Evolutionary conservation across 495 filamentous ascomycete genomes (phyloP), one percentile per base, ranked within the genome.

Genomic region (Rostrohypoxylon terebratum): DNA sequence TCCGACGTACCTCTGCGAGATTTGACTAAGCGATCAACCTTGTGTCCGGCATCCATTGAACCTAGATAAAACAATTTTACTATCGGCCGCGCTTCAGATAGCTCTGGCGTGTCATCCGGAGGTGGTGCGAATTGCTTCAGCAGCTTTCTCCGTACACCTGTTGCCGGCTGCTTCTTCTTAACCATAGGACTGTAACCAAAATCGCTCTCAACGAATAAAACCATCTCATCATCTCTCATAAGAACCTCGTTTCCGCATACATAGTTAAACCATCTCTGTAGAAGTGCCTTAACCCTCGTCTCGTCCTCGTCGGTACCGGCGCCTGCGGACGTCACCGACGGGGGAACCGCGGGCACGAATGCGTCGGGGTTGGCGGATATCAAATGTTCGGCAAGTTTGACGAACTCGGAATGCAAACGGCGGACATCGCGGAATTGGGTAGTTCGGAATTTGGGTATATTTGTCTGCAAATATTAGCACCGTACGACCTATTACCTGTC

Each of bases 111-210:
- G 75, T 99, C 96, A 80, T 99, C 96, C 6, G 95, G 93, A 0
- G 96, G 96, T 5, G 96, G 96, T 14, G 96, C 96, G 77, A 99
- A 99, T 80, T 99, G 96, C 84, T 99, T 99, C 80, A 99, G 86
- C 45, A 98, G 89, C 81, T 96, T 96, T 72, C 96, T 89, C 45
- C 95, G 89, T 63, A 98, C 93, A 42, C 96, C 96, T 0, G 96
- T 99, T 14, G 96, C 96, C 5, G 96, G 96, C 81, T 99, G 96
- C 83, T 97, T 97, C 85, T 93, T 92, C 74, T 93, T 90, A 18
- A 98, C 90, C 68, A 98, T 92, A 4, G 96, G 96, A 75, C 94
- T 97, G 78, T 99, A 99, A 21, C 96, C 96, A 79, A 97, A 97
- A 80, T 99, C 96, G 74, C 93, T 96, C 79, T 99, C 96, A 21